Evolutionary conservation across 1,284 basidiomycete genomes (phyloP).

Genomic region (Pterula multifida): DNA sequence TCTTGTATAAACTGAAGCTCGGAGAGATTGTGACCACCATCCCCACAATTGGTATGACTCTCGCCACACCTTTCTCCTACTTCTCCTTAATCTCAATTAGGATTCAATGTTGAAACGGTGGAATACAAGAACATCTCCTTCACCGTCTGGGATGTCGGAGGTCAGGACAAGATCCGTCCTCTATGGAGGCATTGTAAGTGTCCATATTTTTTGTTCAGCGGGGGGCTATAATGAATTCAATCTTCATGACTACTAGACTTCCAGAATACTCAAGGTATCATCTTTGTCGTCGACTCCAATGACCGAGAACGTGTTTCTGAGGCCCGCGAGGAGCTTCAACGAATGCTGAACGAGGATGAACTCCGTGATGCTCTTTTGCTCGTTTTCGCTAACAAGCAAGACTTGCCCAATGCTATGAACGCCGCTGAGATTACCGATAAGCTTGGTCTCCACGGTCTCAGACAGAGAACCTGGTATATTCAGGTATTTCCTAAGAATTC

Average conservation of each 20-base stretch:
- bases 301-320: conserved; percentile 99
- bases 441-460: conserved; percentile 93
- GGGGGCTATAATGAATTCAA: conserved; percentile 11
- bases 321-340: conserved; percentile 97
- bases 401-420: conserved; percentile 99
- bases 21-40: conserved; percentile 99
- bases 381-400: conserved; percentile 99
- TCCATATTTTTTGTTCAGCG: conserved; percentile 8
- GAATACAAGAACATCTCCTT: conserved; percentile 99
- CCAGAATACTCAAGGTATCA: conserved; percentile 99
- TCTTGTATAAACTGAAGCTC: conserved; percentile 96
- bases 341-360: conserved; percentile 99
- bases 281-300: conserved; percentile 99
- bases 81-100: conserved; percentile 30
- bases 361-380: conserved; percentile 96
- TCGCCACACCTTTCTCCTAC: conserved; percentile 8
- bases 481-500: conserved; percentile 74
- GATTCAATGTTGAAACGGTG: conserved; percentile 99
- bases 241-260: conserved; percentile 57
- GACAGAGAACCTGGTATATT: conserved; percentile 98
- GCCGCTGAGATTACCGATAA: conserved; percentile 99
- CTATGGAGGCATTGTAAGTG: conserved; percentile 97
- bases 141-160: conserved; percentile 99
- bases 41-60: conserved; percentile 86
- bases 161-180: conserved; percentile 98